Evolutionary conservation across 2,329 filamentous ascomycete genomes (phyloP), one percentile per base, ranked within the genome.

Genomic region (Gremmenia infestans): DNA sequence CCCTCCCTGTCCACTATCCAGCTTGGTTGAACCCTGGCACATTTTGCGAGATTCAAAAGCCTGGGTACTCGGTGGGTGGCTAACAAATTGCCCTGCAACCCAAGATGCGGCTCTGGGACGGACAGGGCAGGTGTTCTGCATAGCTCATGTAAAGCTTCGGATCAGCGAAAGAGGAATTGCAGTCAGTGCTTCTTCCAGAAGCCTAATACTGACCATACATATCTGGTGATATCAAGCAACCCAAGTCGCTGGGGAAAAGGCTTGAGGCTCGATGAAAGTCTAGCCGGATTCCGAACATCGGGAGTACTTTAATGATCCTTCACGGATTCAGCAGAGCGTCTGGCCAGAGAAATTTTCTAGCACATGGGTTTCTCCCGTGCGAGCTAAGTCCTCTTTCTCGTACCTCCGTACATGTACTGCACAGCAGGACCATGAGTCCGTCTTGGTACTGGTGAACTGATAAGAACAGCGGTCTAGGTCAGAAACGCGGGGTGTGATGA

Each of bases 31-130:
- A 17, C 36, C 12, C 37, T 47, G 15, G 22, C 25, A 6, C 35
- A 50, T 45, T 22, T 14, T 22, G 19, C 32, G 22, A 22, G 14
- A 53, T 43, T 35, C 36, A 53, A 7, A 39, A 50, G 23, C 37
- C 37, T 40, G 37, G 37, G 9, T 17, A 40, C 37, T 14, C 9
- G 23, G n/a, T 50, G 42, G 4, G 35, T 57, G 51, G 57, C 54
- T 53, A 32, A 32, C 4, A 35, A 54, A 54, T 25, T 36, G 37
- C 48, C 17, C 23, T 47, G n/a, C 35, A 35, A 50, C 40, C 40
- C 50, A 39, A 32, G 52, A 48, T 54, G 55, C 55, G 55, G 55
- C 55, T 58, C 55, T 54, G 49, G 32, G 28, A 45, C 15, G 39
- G 2, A 19, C n/a, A 17, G 37, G 14, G 32, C 42, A 19, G 48